Evolutionary conservation across 1,284 basidiomycete species (phyloP).

Genomic region (Moesziomyces parantarcticus): DNA sequence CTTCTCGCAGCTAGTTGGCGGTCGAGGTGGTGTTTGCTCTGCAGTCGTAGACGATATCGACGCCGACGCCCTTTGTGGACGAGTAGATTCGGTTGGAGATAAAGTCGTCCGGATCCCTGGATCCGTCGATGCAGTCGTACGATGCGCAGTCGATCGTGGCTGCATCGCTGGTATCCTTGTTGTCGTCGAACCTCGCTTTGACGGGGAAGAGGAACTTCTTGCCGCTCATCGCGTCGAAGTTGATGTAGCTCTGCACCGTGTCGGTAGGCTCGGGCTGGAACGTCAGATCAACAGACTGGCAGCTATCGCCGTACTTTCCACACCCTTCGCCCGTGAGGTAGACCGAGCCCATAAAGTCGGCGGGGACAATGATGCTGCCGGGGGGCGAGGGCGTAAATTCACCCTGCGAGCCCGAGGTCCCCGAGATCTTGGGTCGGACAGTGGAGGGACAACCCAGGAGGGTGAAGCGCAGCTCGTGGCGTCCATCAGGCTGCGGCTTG

Average conservation of each 20-base stretch:
- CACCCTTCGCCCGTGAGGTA: slow-evolving; percentile 38
- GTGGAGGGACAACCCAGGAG: slow-evolving; percentile 13
- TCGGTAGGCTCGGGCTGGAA: slow-evolving; percentile 30
- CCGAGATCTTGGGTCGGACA: slow-evolving; percentile 38
- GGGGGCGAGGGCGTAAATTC: slow-evolving; percentile 17
- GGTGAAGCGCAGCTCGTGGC: slow-evolving; percentile 39
- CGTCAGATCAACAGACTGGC: slow-evolving; percentile 35
- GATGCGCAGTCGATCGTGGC: slow-evolving; percentile 15
- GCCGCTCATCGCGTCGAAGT: slow-evolving; percentile 27
- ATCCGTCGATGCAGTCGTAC: slow-evolving; percentile 25
- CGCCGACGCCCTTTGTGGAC: slow-evolving; percentile 27
- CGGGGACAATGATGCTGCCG: slow-evolving; percentile 24
- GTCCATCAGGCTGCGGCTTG: slow-evolving; percentile 22
- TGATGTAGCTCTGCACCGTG: slow-evolving; percentile 31
- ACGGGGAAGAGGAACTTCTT: slow-evolving; percentile 36
- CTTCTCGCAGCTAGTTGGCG: background rate
- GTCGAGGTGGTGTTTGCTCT: slow-evolving; percentile 25
- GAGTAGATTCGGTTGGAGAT: slow-evolving; percentile 26
- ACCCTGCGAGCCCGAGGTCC: slow-evolving; percentile 20
- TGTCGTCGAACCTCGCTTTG: slow-evolving; percentile 38
- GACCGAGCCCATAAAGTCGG: slow-evolving; percentile 37
- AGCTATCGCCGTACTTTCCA: slow-evolving; percentile 29
- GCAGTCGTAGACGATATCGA: slow-evolving; percentile 38
- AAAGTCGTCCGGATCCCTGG: slow-evolving; percentile 38
- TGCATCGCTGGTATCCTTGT: slow-evolving; percentile 9